Base-by-base conservation (phyloP, 768 basidiomycete genomes). In the Mycena venus region DNA sequence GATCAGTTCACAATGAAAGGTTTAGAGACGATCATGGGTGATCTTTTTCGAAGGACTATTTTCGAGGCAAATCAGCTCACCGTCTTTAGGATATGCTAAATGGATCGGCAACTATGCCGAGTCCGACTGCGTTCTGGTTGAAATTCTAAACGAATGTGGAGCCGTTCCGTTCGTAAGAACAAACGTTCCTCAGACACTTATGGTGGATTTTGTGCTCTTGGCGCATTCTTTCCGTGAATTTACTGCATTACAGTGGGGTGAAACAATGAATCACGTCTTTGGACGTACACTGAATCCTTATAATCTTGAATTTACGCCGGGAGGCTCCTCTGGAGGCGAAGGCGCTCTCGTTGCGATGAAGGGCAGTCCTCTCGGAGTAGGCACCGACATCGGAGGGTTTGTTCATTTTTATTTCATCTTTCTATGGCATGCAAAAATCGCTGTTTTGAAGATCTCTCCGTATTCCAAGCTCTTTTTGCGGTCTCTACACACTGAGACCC, bases 291-390 rank as follows among this genome's bases (percentile, higher is more conserved):
- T 84, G 34, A 92, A 93, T 76, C 92, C 92, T 0, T 88, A 87
- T 75, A 92, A 92, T 76, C 84, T 88, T 3, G 81, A 83, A 0
- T 83, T 92, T 40, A 92, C 90, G 1, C 83, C 86, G 2, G 93
- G 93, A 1, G 93, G 93, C 2, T 92, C 91, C 0, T 90, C 89
- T 2, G 93, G 93, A 2, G 93, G 93, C 1, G 93, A 94, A 82
- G 90, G 90, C 11, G 91, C 92, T 0, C 83, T 93, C 0, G 72
- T 93, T 3, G 92, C 88, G 0, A 83, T 92, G 83, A 88, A 87
- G 73, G 92, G 92, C 15, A 88, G 88, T 56, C 88, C 88, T 4
- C 78, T 94, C 1, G 92, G 92, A 7, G 85, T 93, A 5, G 92
- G 92, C 5, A 91, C 92, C 2, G 92, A 92, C 79, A 88, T 92